Evolutionary conservation across 352 stramenopile genomes (phyloP).

Genomic region (Globisporangium parvum): DNA sequence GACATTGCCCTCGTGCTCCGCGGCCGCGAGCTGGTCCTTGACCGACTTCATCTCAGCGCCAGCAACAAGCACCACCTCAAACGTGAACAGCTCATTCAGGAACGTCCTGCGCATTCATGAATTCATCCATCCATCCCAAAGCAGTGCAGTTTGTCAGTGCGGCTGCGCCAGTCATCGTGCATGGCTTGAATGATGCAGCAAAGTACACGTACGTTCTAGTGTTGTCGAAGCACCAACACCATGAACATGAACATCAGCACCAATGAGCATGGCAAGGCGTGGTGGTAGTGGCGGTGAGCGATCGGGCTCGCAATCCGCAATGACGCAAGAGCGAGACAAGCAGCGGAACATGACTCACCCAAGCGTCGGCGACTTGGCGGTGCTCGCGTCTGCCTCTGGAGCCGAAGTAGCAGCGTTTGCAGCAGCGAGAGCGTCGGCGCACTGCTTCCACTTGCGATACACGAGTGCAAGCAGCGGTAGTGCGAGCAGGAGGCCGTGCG

Average conservation of each 20-base stretch:
- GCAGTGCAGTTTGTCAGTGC: not conserved
- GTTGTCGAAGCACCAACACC: not conserved
- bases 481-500: slow-evolving; percentile 44
- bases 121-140: not conserved
- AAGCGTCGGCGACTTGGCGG: slow-evolving; percentile 25
- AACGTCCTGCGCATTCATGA: slow-evolving; percentile 26
- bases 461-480: slow-evolving; percentile 39
- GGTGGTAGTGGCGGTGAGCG: not conserved
- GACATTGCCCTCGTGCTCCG: slow-evolving; percentile 36
- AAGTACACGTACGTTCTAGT: slow-evolving; percentile 28
- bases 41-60: slow-evolving; percentile 57
- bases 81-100: slow-evolving; percentile 58
- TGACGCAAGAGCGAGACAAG: no score
- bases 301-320: slow-evolving; percentile 13
- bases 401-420: slow-evolving; percentile 10
- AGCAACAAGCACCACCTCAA: slow-evolving; percentile 57
- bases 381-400: slow-evolving; percentile 10
- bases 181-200: not conserved
- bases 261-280: not conserved
- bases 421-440: not conserved
- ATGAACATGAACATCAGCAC: slow-evolving; percentile 1
- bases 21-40: slow-evolving; percentile 41
- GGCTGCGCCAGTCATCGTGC: not conserved
- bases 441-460: slow-evolving; percentile 39
- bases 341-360: slow-evolving; percentile 21